Evolutionary conservation across 1,284 basidiomycete species (phyloP).

Genomic region (Stygiomarasmius scandens): DNA sequence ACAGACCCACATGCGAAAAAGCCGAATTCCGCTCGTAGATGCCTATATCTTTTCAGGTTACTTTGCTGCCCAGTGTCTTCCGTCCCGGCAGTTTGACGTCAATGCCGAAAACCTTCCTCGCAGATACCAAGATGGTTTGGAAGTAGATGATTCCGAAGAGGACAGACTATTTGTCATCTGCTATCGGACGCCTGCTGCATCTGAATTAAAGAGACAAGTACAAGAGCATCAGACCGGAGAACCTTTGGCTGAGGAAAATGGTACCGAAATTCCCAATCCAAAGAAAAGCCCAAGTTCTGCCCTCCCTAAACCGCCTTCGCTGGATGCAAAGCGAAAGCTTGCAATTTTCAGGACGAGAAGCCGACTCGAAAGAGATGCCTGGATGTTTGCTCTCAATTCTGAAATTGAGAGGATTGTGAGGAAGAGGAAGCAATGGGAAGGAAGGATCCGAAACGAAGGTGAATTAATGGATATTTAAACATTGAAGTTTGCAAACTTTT

Average conservation of each 20-base stretch:
- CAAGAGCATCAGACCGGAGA: slow-evolving; percentile 21
- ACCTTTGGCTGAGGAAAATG: no score
- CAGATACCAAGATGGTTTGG: slow-evolving; percentile 79
- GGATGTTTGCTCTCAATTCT: slow-evolving; percentile 84
- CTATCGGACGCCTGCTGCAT: slow-evolving; percentile 50
- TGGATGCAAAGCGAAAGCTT: slow-evolving; percentile 66
- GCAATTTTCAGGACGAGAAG: slow-evolving; percentile 75
- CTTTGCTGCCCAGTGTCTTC: slow-evolving; percentile 68
- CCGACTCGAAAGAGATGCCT: slow-evolving; percentile 81
- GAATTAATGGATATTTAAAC: slow-evolving; percentile 39
- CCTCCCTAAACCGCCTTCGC: slow-evolving; percentile 42
- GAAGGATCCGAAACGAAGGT: slow-evolving; percentile 58
- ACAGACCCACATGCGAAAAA: slow-evolving; percentile 46
- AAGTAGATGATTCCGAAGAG: slow-evolving; percentile 75
- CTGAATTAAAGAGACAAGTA: slow-evolving; percentile 11
- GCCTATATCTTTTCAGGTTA: slow-evolving; percentile 81
- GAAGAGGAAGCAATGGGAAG: slow-evolving; percentile 59
- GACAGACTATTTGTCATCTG: slow-evolving; percentile 76
- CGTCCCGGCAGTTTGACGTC: slow-evolving; percentile 60
- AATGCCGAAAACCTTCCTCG: slow-evolving; percentile 55
- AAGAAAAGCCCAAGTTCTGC: slow-evolving; percentile 12
- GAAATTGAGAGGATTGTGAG: slow-evolving; percentile 81
- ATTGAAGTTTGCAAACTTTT: background rate
- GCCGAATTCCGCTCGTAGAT: slow-evolving; percentile 66
- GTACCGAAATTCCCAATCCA: slow-evolving; percentile 25